Base-by-base conservation (phyloP, 345 rosid species). In the Nasturtium officinale region DNA sequence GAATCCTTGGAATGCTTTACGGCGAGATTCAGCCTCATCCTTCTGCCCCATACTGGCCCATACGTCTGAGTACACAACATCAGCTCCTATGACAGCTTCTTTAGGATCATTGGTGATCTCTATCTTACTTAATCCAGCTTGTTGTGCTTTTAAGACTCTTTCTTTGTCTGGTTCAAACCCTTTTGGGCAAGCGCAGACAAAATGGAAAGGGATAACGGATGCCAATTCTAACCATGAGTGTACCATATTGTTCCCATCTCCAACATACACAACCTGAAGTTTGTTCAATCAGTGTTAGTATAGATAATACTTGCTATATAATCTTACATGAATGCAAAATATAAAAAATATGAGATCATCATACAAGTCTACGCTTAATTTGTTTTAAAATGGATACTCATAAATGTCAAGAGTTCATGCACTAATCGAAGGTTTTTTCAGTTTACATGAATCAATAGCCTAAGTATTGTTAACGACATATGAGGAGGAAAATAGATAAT, bases 21-120 rank as follows among this genome's bases (percentile, higher is more conserved):
- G 87, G 26, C 98, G 94, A 55, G 79, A 56, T 59, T 90, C 96
- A 65, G 98, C 96, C 85, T 95, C 98, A 65, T 95, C 96, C 80
- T 90, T 95, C 69, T 95, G 99, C 23, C 99, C 98, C 98, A 90
- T 87, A 77, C 98, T 91, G 63, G 99, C 98, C 99, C 98, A 89
- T 65, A 86, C 98, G 78, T 95, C 99, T 16, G 99, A 91, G 85
- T 87, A 95, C n/a, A 95, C 98, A 67, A 95, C 96, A 88, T 95
- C 97, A 69, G 96, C 97, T 71, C 87, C 94, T 71, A 66, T 75
- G 17, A 95, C 92, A 71, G 92, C 98, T 84, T 92, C 97, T 72
- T 84, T 90, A 23, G 92, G 86, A 78, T 95, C 97, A 75, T 89
- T 83, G 65, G 82, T 84, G 59, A 95, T 89, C 84, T 95, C 97